Evolutionary conservation across 2,329 filamentous ascomycete species (phyloP).

Genomic region (Zasmidium citrigriseum): DNA sequence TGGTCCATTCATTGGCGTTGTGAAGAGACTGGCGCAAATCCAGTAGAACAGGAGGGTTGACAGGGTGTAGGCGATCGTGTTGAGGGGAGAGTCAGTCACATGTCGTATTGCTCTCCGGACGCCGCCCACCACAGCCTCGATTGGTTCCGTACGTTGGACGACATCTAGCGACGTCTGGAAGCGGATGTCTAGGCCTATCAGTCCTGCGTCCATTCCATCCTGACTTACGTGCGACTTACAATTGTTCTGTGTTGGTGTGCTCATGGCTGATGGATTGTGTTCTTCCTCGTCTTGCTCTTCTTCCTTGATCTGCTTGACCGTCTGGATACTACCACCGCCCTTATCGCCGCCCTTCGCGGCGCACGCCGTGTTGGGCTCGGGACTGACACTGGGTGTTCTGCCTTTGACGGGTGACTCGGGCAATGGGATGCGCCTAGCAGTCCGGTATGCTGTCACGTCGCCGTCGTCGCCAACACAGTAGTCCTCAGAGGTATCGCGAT

Average conservation of each 20-base stretch:
- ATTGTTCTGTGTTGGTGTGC: slow-evolving; percentile 36
- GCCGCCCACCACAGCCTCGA: slow-evolving; percentile 70
- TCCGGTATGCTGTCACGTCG: slow-evolving; percentile 41
- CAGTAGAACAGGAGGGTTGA: slow-evolving; percentile 66
- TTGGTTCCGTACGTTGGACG: slow-evolving; percentile 80
- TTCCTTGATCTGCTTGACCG: background rate
- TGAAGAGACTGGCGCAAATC: slow-evolving; percentile 65
- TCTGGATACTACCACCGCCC: slow-evolving; percentile 16
- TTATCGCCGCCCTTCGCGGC: slow-evolving; percentile 21
- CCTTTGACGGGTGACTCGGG: slow-evolving; percentile 55
- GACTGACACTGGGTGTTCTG: slow-evolving; percentile 35
- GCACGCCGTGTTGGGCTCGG: slow-evolving; percentile 25
- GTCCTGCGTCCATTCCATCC: background rate
- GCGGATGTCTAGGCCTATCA: slow-evolving; percentile 67
- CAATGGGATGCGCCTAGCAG: slow-evolving; percentile 51
- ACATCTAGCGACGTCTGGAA: slow-evolving; percentile 87
- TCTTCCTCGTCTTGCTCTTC: slow-evolving; percentile 19
- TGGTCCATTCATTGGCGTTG: slow-evolving; percentile 66
- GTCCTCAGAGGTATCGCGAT: slow-evolving; percentile 48
- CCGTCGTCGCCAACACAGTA: slow-evolving; percentile 46
- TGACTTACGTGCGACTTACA: slow-evolving; percentile 28
- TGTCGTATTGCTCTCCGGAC: slow-evolving; percentile 61
- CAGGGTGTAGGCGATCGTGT: slow-evolving; percentile 63
- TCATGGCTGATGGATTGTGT: slow-evolving; percentile 20
- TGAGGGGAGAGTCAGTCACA: slow-evolving; percentile 70